phyloP scores from a whole-genome alignment of 257 asterid species.

The Coffea canephora region DNA sequence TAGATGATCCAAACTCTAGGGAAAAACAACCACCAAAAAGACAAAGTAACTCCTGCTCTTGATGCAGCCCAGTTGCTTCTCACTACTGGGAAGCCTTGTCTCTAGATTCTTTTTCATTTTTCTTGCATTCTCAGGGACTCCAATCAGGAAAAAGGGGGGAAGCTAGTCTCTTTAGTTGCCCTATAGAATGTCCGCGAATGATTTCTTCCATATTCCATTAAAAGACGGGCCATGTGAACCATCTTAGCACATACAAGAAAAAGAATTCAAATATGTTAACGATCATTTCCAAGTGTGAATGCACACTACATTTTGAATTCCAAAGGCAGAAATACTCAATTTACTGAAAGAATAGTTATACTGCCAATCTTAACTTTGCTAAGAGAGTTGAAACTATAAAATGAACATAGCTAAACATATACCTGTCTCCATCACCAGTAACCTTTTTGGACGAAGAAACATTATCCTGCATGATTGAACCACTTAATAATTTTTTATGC shows the following conservation, averaged over 20 bases:
- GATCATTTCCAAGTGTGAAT: not conserved
- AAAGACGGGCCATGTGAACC: not conserved
- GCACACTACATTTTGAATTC: not conserved
- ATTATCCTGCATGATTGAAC: slow-evolving; percentile 62
- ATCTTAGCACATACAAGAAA: not conserved
- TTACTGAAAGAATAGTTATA: not conserved
- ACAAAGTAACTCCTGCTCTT: not conserved
- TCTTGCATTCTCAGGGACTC: not conserved
- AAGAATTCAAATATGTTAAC: not conserved
- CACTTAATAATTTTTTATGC: slow-evolving; percentile 43
- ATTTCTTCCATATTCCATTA: not conserved
- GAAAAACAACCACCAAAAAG: not conserved
- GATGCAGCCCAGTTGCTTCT: not conserved
- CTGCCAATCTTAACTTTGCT: not conserved
- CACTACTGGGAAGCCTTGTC: not conserved
- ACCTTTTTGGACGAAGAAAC: slow-evolving; percentile 48
- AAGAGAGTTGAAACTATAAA: not conserved
- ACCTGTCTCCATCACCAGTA: slow-evolving; percentile 80
- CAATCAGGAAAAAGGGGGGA: not conserved
- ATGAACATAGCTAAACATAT: not conserved
- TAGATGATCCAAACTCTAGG: not conserved
- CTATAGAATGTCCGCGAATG: not conserved
- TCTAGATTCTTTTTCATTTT: not conserved
- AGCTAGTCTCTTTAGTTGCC: not conserved
- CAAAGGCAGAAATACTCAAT: slow-evolving; percentile 7